A percentile compares a stretch with the other conserved stretches of the same genome.
phyloP scores from a whole-genome alignment of 129 eudicot genomes.

The Centaurea solstitialis region DNA sequence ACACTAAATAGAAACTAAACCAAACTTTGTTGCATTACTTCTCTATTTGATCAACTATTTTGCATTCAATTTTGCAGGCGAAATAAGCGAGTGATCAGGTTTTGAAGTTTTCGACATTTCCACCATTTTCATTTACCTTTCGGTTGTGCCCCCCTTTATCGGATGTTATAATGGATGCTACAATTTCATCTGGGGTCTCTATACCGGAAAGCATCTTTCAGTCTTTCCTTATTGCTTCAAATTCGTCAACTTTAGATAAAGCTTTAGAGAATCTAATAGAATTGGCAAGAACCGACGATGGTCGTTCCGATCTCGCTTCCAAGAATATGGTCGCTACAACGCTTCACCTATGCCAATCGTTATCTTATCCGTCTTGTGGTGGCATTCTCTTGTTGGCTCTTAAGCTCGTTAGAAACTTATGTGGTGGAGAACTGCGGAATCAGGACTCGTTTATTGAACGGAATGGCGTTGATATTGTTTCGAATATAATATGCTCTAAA shows the following conservation, averaged over 20 bases:
- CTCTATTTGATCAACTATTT: neutral
- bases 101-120: neutral
- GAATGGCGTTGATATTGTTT: conserved; percentile 56
- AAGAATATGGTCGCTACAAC: conserved; percentile 41
- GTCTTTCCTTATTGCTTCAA: conserved; percentile 43
- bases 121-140: neutral
- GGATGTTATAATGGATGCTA: conserved; percentile 37
- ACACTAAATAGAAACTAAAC: neutral
- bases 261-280: conserved; percentile 51
- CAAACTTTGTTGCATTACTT: neutral
- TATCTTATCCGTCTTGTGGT: conserved; percentile 30
- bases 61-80: conserved; percentile 1
- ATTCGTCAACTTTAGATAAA: conserved; percentile 39
- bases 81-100: neutral
- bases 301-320: conserved; percentile 76
- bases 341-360: conserved; percentile 50
- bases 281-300: conserved; percentile 49
- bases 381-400: conserved; percentile 48
- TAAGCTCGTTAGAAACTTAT: conserved; percentile 73
- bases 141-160: neutral
- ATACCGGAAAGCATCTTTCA: conserved; percentile 45
- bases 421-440: conserved; percentile 70
- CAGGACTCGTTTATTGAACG: conserved; percentile 59
- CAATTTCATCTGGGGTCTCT: neutral
- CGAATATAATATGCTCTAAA: conserved; percentile 26